A percentile compares a stretch with the other conserved stretches of the same genome.
phyloP scores from a whole-genome alignment of 2,329 filamentous ascomycete species.

The Ilyonectria robusta region DNA sequence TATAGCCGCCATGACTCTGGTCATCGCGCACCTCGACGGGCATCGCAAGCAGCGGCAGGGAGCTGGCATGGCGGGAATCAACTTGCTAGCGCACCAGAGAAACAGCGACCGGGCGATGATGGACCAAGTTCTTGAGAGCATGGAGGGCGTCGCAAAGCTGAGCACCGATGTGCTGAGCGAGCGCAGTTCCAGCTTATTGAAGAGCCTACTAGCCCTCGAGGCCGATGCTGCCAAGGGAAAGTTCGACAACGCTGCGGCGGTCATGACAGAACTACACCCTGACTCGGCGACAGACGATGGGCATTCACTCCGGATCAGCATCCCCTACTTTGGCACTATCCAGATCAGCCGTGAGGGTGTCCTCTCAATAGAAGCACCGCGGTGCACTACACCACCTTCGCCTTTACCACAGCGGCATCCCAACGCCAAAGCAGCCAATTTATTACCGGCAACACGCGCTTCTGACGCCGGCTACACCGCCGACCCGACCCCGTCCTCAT shows the following conservation, averaged over 20 bases:
- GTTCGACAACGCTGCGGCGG: conserved; percentile 35
- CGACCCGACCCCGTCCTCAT: background rate
- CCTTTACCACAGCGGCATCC: background rate
- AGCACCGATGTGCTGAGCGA: conserved; percentile 9
- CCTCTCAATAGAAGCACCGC: conserved; percentile 6
- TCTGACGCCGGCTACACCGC: background rate
- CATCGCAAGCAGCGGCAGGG: background rate
- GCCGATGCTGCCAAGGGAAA: conserved; percentile 3
- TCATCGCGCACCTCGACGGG: conserved; percentile 46
- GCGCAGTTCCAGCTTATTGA: conserved; percentile 8
- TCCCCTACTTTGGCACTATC: conserved; percentile 26
- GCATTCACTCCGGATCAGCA: conserved; percentile 8
- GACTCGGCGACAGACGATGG: conserved; percentile 39
- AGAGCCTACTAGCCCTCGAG: conserved; percentile 8
- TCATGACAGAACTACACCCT: conserved; percentile 50
- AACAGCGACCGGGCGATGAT: conserved; percentile 23
- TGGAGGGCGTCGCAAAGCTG: conserved; percentile 8
- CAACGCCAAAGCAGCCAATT: background rate
- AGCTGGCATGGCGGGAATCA: background rate
- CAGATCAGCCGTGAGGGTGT: conserved; percentile 15
- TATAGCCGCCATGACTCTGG: conserved; percentile 54
- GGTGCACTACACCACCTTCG: background rate
- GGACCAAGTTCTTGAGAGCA: conserved; percentile 38
- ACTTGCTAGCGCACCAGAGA: conserved; percentile 9
- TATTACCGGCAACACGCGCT: background rate